Conservation (phyloP, 2,329 filamentous ascomycete species). For the Zymoseptoria pseudotritici region DNA sequence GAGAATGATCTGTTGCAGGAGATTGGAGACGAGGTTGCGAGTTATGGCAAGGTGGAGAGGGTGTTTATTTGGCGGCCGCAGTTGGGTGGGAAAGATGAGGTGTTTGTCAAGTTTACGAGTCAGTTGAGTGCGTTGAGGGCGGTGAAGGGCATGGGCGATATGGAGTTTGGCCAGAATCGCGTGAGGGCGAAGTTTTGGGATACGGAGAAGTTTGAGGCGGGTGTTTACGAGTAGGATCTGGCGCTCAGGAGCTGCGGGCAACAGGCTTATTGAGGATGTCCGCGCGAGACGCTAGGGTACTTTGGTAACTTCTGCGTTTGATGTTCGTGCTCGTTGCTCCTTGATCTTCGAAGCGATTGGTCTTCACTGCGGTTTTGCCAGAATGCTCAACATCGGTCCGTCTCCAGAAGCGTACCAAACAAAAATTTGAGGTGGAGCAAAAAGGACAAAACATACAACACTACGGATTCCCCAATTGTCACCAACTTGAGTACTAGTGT, state of each 20-base stretch:
- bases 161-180: slow-evolving; percentile 78
- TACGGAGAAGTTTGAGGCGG: slow-evolving; percentile 70
- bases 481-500: too few species aligned
- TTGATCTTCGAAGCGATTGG: too few species aligned
- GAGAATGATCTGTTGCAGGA: slow-evolving; percentile 71
- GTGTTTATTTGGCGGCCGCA: slow-evolving; percentile 51
- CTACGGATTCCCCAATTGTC: too few species aligned
- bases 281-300: too few species aligned
- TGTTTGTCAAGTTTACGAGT: slow-evolving; percentile 91
- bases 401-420: too few species aligned
- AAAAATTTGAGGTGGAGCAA: too few species aligned
- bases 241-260: background rate
- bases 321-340: too few species aligned
- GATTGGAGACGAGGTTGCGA: slow-evolving; percentile 88
- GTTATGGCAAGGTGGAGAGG: slow-evolving; percentile 42
- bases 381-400: too few species aligned
- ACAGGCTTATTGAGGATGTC: too few species aligned
- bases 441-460: too few species aligned
- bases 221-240: slow-evolving; percentile 30
- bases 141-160: slow-evolving; percentile 80
- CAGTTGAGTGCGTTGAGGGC: slow-evolving; percentile 80
- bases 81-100: slow-evolving; percentile 39
- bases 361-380: too few species aligned
- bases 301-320: too few species aligned
- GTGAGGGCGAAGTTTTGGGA: slow-evolving; percentile 81